phyloP scores from a whole-genome alignment of 2,329 filamentous ascomycete species.

The Cytospora chrysosperma region DNA sequence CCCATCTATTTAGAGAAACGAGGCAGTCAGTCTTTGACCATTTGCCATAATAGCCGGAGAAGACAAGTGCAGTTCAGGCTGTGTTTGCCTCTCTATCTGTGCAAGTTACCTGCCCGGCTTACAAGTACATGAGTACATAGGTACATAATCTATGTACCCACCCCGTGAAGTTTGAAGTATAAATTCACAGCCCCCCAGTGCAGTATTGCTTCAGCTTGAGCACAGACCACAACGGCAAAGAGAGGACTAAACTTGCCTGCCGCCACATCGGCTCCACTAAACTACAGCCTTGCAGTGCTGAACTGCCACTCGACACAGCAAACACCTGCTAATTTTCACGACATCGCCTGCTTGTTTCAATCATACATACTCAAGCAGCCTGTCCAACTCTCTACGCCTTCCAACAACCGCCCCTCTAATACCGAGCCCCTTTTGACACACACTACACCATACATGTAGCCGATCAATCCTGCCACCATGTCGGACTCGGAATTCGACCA shows the following conservation, averaged over 20 bases:
- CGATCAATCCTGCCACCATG: constrained; percentile 46
- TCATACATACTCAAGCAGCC: background rate
- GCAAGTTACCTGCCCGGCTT: too few relatives aligned
- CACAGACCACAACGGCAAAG: background rate
- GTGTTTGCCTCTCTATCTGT: too few relatives aligned
- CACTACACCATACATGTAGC: constrained; percentile 24
- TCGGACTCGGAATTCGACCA: constrained; percentile 83
- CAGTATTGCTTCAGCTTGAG: background rate
- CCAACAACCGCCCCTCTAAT: background rate
- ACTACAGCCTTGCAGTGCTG: constrained; percentile 5
- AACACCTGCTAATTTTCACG: constrained; percentile 11
- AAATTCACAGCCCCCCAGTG: background rate
- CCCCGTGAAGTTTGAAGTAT: background rate
- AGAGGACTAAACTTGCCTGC: background rate
- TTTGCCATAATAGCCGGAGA: background rate
- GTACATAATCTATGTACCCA: background rate
- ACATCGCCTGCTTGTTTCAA: constrained; percentile 2
- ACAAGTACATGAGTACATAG: background rate
- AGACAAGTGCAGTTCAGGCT: too few relatives aligned
- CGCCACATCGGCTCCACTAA: background rate
- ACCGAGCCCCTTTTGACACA: background rate
- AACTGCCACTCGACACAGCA: background rate
- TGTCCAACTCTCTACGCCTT: background rate
- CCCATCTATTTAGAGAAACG: background rate
- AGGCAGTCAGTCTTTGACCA: background rate